Percentiles rank a stretch among this genome's conserved stretches.
Evolutionary conservation across 2,329 filamentous ascomycete species (phyloP).

Genomic region (Coniochaeta ligniaria): DNA sequence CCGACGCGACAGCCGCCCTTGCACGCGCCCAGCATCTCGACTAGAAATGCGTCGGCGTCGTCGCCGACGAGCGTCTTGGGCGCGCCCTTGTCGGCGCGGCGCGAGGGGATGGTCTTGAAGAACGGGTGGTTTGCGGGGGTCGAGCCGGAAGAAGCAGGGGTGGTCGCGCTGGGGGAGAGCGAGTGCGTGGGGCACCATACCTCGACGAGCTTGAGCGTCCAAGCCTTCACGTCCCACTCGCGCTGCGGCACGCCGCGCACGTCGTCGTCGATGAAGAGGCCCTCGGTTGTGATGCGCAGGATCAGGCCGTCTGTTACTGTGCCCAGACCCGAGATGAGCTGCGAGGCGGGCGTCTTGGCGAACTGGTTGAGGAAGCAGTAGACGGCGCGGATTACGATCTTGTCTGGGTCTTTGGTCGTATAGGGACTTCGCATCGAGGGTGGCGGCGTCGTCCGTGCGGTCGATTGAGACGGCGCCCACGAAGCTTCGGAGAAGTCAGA

Average conservation of each 20-base stretch:
- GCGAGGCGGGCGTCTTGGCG: constrained; percentile 80
- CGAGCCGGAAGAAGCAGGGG: constrained; percentile 21
- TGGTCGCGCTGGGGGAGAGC: constrained; percentile 34
- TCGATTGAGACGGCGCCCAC: constrained; percentile 79
- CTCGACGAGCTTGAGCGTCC: constrained; percentile 91
- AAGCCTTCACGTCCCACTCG: constrained; percentile 98
- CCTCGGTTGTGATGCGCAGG: constrained; percentile 85
- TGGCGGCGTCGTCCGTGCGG: constrained; percentile 75
- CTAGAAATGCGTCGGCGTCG: constrained; percentile 59
- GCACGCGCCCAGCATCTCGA: constrained; percentile 57
- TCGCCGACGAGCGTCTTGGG: constrained; percentile 50
- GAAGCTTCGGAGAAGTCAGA: constrained; percentile 77
- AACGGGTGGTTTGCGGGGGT: constrained; percentile 29
- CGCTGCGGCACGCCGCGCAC: constrained; percentile 84
- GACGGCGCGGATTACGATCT: constrained; percentile 91
- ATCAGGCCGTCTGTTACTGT: constrained; percentile 88
- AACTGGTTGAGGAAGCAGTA: constrained; percentile 90
- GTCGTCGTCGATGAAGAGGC: constrained; percentile 95
- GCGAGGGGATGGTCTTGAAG: constrained; percentile 39
- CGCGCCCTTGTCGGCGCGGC: constrained; percentile 40
- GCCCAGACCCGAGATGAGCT: constrained; percentile 77
- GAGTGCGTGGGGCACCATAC: constrained; percentile 69
- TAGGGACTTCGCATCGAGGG: constrained; percentile 73
- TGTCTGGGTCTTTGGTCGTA: constrained; percentile 83
- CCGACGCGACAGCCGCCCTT: constrained; percentile 55